Percentiles rank a stretch among this genome's conserved stretches.
Evolutionary conservation across 805 yeast species (phyloP).

Genomic region (Yamadazyma akitaensis): DNA sequence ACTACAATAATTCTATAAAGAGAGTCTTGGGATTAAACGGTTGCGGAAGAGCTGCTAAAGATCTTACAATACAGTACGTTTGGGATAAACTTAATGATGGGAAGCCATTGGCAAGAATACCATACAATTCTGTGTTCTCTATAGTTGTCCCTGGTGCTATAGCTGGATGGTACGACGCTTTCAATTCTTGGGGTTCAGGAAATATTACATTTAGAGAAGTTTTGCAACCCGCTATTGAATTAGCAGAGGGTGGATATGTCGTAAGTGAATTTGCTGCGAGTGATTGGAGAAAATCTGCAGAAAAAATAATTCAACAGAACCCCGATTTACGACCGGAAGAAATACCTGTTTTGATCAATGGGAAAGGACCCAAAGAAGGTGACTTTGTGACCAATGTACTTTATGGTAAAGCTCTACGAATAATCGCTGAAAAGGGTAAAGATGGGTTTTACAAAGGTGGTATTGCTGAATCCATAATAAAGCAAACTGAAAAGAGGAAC

Average conservation of each 20-base stretch:
- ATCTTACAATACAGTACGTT: slow-evolving; percentile 47
- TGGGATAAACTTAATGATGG: slow-evolving; percentile 36
- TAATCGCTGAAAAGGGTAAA: slow-evolving; percentile 55
- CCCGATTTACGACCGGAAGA: slow-evolving; percentile 24
- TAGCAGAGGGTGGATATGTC: slow-evolving; percentile 67
- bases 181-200: slow-evolving; percentile 70
- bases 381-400: slow-evolving; percentile 51
- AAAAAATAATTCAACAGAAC: slow-evolving; percentile 36
- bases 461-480: slow-evolving; percentile 64
- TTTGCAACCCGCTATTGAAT: slow-evolving; percentile 60
- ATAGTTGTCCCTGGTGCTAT: slow-evolving; percentile 78
- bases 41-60: slow-evolving; percentile 64
- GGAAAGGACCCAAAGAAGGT: slow-evolving; percentile 50
- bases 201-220: slow-evolving; percentile 56
- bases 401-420: slow-evolving; percentile 51
- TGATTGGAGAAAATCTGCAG: slow-evolving; percentile 43
- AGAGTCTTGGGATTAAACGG: slow-evolving; percentile 70
- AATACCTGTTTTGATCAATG: slow-evolving; percentile 34
- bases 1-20: slow-evolving; percentile 47
- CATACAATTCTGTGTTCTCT: slow-evolving; percentile 50
- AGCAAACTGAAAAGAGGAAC: slow-evolving; percentile 48
- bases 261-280: slow-evolving; percentile 57
- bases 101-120: slow-evolving; percentile 48
- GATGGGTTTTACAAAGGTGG: slow-evolving; percentile 68
- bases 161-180: slow-evolving; percentile 75